Conservation (phyloP, 2,329 filamentous ascomycete genomes). For the Aspergillus fumigatus region DNA sequence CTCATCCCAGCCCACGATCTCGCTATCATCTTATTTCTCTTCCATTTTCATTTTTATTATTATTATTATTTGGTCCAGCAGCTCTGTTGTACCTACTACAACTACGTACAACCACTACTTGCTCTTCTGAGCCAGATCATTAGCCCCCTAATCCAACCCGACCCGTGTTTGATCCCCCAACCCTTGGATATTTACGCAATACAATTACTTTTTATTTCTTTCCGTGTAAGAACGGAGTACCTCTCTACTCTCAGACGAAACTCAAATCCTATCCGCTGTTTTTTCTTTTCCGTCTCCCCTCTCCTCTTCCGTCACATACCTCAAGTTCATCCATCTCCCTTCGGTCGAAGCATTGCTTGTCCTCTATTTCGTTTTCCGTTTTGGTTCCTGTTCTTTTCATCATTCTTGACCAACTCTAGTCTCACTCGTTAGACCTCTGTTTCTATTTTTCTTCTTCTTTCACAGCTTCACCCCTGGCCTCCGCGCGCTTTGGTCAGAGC, state of each 20-base stretch:
- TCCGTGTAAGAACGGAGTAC: neutral
- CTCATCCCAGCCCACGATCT: slow-evolving; percentile 11
- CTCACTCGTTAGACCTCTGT: slow-evolving; percentile 19
- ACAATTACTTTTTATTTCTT: neutral
- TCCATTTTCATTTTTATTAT: neutral
- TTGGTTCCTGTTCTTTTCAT: slow-evolving; percentile 4
- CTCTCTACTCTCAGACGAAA: neutral
- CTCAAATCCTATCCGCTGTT: neutral
- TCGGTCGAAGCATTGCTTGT: neutral
- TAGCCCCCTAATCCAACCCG: neutral
- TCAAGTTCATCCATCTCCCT: slow-evolving; percentile 2
- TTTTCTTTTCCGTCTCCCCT: slow-evolving; percentile 2
- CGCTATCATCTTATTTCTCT: slow-evolving; percentile 3
- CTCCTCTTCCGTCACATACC: slow-evolving; percentile 3
- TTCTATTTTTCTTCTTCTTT: slow-evolving; percentile 15
- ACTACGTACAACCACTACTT: neutral
- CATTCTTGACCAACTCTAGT: slow-evolving; percentile 21
- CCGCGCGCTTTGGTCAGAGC: slow-evolving; percentile 40
- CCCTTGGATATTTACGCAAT: neutral
- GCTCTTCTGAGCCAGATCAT: neutral
- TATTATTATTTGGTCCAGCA: neutral
- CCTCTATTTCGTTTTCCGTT: slow-evolving; percentile 1
- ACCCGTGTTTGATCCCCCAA: neutral
- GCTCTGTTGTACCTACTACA: neutral
- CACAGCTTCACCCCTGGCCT: slow-evolving; percentile 35